A percentile compares a stretch with the other conserved stretches of the same genome.
Evolutionary conservation across 2,329 filamentous ascomycete genomes (phyloP).

Genomic region (Madurella mycetomatis): DNA sequence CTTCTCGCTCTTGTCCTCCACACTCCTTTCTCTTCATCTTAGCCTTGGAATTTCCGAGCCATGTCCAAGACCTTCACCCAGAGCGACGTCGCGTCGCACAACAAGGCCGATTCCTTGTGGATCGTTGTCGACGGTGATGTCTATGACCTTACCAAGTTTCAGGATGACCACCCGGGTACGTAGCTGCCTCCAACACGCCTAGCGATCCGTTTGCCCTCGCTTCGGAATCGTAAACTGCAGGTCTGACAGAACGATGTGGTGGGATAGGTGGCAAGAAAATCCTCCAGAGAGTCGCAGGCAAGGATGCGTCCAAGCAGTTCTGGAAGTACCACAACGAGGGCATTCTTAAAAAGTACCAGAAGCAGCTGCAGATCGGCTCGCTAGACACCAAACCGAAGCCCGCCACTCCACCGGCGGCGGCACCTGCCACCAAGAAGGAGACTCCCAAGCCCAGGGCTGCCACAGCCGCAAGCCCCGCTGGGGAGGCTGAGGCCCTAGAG

Average conservation of each 20-base stretch:
- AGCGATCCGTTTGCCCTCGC: neutral
- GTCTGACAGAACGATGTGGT: constrained; percentile 3
- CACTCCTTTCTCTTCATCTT: constrained; percentile 4
- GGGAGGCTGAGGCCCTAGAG: constrained; percentile 71
- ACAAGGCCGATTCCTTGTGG: constrained; percentile 80
- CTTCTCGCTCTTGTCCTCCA: neutral
- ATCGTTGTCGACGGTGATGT: constrained; percentile 93
- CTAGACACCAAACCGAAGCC: constrained; percentile 79
- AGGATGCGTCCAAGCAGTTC: constrained; percentile 64
- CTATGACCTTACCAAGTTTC: constrained; percentile 88
- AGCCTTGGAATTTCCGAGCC: constrained; percentile 11
- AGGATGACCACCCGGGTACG: constrained; percentile 77
- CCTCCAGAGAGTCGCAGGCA: constrained; percentile 58
- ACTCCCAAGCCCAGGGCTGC: constrained; percentile 38
- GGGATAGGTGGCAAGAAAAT: constrained; percentile 59
- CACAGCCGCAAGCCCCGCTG: constrained; percentile 34
- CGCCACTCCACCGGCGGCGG: constrained; percentile 48
- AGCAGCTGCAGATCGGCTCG: constrained; percentile 75
- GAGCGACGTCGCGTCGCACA: constrained; percentile 85
- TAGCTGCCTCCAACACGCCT: constrained; percentile 3
- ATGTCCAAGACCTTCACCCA: constrained; percentile 89
- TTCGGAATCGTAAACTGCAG: no score
- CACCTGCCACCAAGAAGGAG: constrained; percentile 42
- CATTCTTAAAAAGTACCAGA: constrained; percentile 82
- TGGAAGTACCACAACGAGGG: constrained; percentile 79